Conservation (phyloP, 805 yeast species). For the Jamesozyma gamospora region DNA sequence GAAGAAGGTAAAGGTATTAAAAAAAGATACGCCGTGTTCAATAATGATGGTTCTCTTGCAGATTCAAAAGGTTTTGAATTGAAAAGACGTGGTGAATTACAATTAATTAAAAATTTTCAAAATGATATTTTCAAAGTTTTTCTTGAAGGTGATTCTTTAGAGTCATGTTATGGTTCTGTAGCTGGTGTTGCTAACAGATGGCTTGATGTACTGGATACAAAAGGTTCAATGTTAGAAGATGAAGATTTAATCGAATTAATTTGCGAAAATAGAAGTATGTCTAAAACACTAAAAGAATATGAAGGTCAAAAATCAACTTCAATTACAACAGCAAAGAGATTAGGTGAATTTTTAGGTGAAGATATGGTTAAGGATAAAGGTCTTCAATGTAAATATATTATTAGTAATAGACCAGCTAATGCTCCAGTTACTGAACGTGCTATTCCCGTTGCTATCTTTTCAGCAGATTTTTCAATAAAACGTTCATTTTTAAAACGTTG, state of each 20-base stretch:
- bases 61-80: constrained; percentile 95
- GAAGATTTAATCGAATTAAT: constrained; percentile 89
- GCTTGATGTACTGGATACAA: constrained; percentile 85
- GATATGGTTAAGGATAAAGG: constrained; percentile 97
- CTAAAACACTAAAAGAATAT: constrained; percentile 81
- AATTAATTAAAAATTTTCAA: constrained; percentile 88
- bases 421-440: constrained; percentile 96
- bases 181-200: constrained; percentile 91
- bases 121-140: constrained; percentile 87
- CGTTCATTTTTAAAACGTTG: constrained; percentile 71
- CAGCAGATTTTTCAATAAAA: constrained; percentile 66
- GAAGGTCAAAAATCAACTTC: constrained; percentile 88
- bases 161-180: constrained; percentile 76
- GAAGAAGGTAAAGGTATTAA: constrained; percentile 96
- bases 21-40: constrained; percentile 94
- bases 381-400: constrained; percentile 86
- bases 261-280: constrained; percentile 94
- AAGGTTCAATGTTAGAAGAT: constrained; percentile 80
- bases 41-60: constrained; percentile 85
- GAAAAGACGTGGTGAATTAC: constrained; percentile 93
- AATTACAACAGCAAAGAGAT: constrained; percentile 85
- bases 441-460: constrained; percentile 89
- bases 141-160: constrained; percentile 72
- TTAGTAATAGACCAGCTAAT: constrained; percentile 69
- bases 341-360: constrained; percentile 90